Evolutionary conservation across 2,329 filamentous ascomycete species (phyloP).

Genomic region (Ceratocystiopsis minuta): DNA sequence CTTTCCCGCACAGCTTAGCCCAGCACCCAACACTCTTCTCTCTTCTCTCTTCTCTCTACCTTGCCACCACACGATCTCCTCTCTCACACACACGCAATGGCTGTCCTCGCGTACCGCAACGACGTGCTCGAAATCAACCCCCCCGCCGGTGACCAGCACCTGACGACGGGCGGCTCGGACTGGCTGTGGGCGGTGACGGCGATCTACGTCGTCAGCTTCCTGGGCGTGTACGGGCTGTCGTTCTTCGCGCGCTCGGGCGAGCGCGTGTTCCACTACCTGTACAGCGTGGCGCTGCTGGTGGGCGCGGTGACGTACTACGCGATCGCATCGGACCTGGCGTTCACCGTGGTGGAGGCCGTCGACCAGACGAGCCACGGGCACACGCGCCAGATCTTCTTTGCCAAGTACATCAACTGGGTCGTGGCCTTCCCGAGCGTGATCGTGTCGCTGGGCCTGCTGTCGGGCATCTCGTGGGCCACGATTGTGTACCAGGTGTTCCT

Average conservation of each 20-base stretch:
- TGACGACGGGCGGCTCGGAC: conserved; percentile 29
- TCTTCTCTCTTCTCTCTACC: neutral
- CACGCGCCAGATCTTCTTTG: conserved; percentile 34
- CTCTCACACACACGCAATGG: conserved; percentile 12
- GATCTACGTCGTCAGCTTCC: conserved; percentile 28
- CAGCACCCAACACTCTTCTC: neutral
- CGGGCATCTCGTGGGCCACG: conserved; percentile 36
- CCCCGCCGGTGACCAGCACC: conserved; percentile 18
- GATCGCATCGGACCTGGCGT: conserved; percentile 33
- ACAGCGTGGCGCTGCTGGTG: conserved; percentile 28
- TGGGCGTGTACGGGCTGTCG: conserved; percentile 22
- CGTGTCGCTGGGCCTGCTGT: conserved; percentile 28
- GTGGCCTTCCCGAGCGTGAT: conserved; percentile 28
- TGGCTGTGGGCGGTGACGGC: conserved; percentile 38
- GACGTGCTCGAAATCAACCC: conserved; percentile 30
- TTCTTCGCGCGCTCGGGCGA: conserved; percentile 27
- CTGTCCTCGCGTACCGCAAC: conserved; percentile 20
- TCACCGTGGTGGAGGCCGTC: conserved; percentile 16
- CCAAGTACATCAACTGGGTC: conserved; percentile 37
- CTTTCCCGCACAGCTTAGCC: too few relatives aligned
- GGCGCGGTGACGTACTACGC: conserved; percentile 33
- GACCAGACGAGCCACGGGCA: conserved; percentile 15
- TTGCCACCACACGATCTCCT: neutral
- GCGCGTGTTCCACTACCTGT: conserved; percentile 38
- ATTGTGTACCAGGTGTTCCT: conserved; percentile 32